A percentile compares a stretch with the other conserved stretches of the same genome.
Conservation (phyloP, 257 asterid genomes). For the Salvia splendens region DNA sequence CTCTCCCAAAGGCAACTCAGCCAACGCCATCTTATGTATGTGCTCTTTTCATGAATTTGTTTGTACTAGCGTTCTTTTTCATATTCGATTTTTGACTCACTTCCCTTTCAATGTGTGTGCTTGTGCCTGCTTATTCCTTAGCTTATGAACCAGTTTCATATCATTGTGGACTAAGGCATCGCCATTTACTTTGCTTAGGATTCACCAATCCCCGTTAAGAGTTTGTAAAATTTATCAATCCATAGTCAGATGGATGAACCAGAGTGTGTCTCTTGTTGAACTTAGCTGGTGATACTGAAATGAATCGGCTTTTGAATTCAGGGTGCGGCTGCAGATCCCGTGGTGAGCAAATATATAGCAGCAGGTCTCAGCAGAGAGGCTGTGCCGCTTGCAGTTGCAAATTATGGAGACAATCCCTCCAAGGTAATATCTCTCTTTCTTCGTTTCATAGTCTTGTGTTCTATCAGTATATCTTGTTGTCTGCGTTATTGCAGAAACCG, state of each 20-base stretch:
- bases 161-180: no score
- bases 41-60: neutral
- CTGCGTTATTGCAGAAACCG: no score
- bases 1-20: conserved; percentile 56
- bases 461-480: neutral
- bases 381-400: conserved; percentile 86
- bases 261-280: neutral
- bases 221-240: neutral
- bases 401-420: conserved; percentile 84
- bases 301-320: conserved; percentile 37
- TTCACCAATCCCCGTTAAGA: no score
- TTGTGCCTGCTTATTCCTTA: conserved; percentile 1
- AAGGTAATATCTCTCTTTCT: conserved; percentile 48
- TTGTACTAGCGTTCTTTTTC: neutral
- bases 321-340: conserved; percentile 66
- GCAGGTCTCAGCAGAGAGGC: conserved; percentile 88
- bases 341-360: conserved; percentile 70
- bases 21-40: conserved; percentile 50
- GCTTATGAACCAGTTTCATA: conserved; percentile 2
- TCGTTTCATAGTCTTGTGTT: no score
- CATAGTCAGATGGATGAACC: no score
- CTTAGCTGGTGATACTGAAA: neutral
- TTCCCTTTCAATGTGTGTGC: neutral
- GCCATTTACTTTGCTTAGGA: no score
- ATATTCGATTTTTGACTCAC: no score